These are phyloP conservation scores for Solanum okadae DNA, from an alignment of 257 asterid genomes.

Conservation along the genomic window DNA sequence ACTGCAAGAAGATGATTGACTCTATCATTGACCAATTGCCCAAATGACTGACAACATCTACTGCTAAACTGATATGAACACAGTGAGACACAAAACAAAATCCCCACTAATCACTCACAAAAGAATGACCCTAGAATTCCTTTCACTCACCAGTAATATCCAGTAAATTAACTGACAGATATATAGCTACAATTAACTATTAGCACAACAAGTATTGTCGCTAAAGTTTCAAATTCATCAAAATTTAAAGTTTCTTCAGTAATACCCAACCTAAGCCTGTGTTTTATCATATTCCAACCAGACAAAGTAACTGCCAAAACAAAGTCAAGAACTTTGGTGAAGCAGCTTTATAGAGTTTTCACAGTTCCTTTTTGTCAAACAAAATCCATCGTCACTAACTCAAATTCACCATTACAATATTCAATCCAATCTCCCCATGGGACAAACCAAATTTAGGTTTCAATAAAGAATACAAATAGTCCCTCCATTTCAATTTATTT, in stretches of 20 bases:
- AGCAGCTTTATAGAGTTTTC: background rate
- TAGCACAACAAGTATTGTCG: background rate
- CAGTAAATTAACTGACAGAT: background rate
- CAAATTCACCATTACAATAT: background rate
- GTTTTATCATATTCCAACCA: background rate
- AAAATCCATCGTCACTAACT: background rate
- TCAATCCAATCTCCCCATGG: background rate
- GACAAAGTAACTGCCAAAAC: background rate
- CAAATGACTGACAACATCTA: background rate
- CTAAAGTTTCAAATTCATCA: background rate
- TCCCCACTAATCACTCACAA: background rate
- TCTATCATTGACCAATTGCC: background rate
- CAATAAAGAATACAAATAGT: background rate
- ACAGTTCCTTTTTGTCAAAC: background rate
- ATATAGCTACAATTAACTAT: background rate
- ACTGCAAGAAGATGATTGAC: slow-evolving; percentile 25
- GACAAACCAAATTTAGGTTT: background rate
- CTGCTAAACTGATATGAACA: background rate
- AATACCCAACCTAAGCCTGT: background rate
- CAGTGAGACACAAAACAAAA: background rate
- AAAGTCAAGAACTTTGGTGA: background rate
- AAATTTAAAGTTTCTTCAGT: background rate
- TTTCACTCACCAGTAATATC: background rate
- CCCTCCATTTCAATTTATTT: background rate
- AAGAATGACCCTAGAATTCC: background rate